These are phyloP conservation scores for Schizosaccharomyces lindneri DNA, from an alignment of 805 yeast genomes.

Conservation along the genomic window DNA sequence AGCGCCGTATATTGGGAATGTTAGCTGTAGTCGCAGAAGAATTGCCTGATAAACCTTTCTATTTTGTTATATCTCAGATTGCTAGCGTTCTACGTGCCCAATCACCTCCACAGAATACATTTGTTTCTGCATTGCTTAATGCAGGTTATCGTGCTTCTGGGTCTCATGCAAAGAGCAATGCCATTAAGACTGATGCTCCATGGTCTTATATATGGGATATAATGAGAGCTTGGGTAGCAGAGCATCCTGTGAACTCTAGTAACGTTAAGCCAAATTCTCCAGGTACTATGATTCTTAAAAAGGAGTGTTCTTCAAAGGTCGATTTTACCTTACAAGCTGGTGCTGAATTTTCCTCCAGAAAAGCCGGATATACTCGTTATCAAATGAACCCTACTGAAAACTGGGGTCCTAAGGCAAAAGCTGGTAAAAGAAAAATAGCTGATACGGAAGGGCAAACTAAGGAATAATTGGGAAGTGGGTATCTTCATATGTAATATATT, in stretches of 20 bases:
- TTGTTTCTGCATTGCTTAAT: constrained; percentile 62
- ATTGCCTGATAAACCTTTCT: constrained; percentile 40
- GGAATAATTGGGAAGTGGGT: neutral
- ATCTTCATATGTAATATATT: neutral
- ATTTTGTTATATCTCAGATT: constrained; percentile 47
- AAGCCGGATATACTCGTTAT: constrained; percentile 58
- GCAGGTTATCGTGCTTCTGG: constrained; percentile 60
- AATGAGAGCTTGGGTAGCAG: constrained; percentile 34
- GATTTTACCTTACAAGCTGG: constrained; percentile 36
- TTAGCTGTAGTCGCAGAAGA: constrained; percentile 59
- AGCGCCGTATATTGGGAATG: constrained; percentile 78
- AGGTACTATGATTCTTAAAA: constrained; percentile 11
- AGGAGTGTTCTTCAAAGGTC: constrained; percentile 9
- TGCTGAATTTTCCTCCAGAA: constrained; percentile 38
- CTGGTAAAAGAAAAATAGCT: constrained; percentile 12
- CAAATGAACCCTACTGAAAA: constrained; percentile 82
- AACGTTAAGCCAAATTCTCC: constrained; percentile 15
- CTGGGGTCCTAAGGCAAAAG: constrained; percentile 94
- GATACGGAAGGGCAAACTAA: neutral
- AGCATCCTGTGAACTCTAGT: constrained; percentile 16
- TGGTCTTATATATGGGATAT: constrained; percentile 57
- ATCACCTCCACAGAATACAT: constrained; percentile 50
- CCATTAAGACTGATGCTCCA: constrained; percentile 76
- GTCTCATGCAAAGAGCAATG: constrained; percentile 71
- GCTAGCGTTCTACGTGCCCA: constrained; percentile 54